Evolutionary conservation across 495 filamentous ascomycete species (phyloP).

Genomic region (Penicillium soppii): DNA sequence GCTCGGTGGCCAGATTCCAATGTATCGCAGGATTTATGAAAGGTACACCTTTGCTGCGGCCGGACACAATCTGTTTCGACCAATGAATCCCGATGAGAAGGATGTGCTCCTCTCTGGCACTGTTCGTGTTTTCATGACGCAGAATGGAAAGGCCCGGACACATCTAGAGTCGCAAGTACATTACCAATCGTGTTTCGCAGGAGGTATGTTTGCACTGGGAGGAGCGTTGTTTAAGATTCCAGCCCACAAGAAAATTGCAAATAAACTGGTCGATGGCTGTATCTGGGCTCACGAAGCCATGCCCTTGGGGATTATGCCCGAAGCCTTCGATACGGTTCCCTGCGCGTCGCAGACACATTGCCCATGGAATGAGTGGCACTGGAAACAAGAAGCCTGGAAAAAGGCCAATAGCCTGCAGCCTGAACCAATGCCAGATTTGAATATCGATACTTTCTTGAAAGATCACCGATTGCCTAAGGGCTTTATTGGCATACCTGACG

Average conservation of each 20-base stretch:
- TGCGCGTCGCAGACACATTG: slow-evolving; percentile 35
- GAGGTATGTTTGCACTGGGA: slow-evolving; percentile 80
- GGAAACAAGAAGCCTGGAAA: slow-evolving; percentile 30
- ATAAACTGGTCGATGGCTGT: slow-evolving; percentile 77
- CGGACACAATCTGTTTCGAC: slow-evolving; percentile 44
- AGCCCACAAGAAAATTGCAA: slow-evolving; percentile 67
- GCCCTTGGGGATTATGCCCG: slow-evolving; percentile 46
- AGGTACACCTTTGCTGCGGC: slow-evolving; percentile 29
- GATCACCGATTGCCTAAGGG: slow-evolving; percentile 33
- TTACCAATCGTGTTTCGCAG: slow-evolving; percentile 80
- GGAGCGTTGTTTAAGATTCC: slow-evolving; percentile 66
- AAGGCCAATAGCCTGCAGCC: slow-evolving; percentile 5
- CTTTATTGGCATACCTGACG: slow-evolving; percentile 35
- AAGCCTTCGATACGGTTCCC: slow-evolving; percentile 33
- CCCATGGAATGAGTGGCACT: slow-evolving; percentile 37
- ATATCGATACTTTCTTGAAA: slow-evolving; percentile 20
- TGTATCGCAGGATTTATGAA: slow-evolving; percentile 46
- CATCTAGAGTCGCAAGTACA: slow-evolving; percentile 36
- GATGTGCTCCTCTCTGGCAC: slow-evolving; percentile 43
- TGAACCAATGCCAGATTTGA: slow-evolving; percentile 6
- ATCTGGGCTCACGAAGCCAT: slow-evolving; percentile 67
- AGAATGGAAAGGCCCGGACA: slow-evolving; percentile 15
- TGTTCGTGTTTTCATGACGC: slow-evolving; percentile 14
- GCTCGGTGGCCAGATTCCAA: slow-evolving; percentile 28
- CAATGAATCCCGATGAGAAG: slow-evolving; percentile 35